A percentile compares a stretch with the other conserved stretches of the same genome.
Evolutionary conservation across 352 stramenopile genomes (phyloP).

Genomic region (Pythium plurisporium): DNA sequence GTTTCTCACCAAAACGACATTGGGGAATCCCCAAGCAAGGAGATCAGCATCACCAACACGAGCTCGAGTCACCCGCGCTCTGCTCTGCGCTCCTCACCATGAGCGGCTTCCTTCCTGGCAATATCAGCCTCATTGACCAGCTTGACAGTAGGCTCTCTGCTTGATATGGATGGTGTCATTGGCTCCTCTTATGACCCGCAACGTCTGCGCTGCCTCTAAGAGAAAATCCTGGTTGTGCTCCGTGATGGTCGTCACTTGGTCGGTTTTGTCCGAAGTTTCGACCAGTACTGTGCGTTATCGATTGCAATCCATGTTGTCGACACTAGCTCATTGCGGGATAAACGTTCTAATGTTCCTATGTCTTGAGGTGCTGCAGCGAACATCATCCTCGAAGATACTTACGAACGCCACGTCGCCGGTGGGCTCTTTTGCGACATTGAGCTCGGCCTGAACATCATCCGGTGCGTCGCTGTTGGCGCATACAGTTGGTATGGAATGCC

Average conservation of each 20-base stretch:
- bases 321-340: no score
- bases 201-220: slow-evolving; percentile 23
- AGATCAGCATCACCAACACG: not conserved
- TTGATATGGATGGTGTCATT: not conserved
- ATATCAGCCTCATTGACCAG: slow-evolving; percentile 79
- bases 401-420: slow-evolving; percentile 83
- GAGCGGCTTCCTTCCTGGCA: slow-evolving; percentile 76
- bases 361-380: slow-evolving; percentile 68
- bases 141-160: slow-evolving; percentile 56
- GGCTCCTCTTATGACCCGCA: not conserved
- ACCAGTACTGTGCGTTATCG: slow-evolving; percentile 72
- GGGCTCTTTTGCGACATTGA: slow-evolving; percentile 94
- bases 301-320: not conserved
- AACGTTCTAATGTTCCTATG: not conserved
- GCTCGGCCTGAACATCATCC: slow-evolving; percentile 95
- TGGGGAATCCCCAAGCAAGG: no score
- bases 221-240: slow-evolving; percentile 91
- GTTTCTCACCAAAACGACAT: not conserved
- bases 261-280: slow-evolving; percentile 85
- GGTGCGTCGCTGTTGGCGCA: slow-evolving; percentile 28
- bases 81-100: slow-evolving; percentile 28
- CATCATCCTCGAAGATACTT: slow-evolving; percentile 96
- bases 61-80: not conserved
- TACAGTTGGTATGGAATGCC: not conserved
- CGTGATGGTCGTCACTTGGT: slow-evolving; percentile 95